These are phyloP conservation scores for Phylloboletellus chloephorus DNA, from an alignment of 1,284 basidiomycete genomes.

Conservation along the genomic window DNA sequence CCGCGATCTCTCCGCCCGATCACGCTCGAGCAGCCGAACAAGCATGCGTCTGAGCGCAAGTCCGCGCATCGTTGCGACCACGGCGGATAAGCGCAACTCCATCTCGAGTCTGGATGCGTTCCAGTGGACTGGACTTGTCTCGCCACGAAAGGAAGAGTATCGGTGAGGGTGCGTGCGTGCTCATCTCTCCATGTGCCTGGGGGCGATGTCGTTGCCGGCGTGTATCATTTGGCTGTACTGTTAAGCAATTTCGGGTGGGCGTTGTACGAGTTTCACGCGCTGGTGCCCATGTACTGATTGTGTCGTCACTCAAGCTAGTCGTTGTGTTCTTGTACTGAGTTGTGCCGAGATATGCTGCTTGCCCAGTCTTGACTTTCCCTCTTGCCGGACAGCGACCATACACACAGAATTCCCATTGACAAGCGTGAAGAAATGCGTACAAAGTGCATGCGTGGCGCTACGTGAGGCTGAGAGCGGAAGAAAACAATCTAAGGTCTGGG, in stretches of 20 bases:
- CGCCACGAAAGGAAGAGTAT: constrained; percentile 29
- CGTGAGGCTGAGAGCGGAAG: constrained; percentile 10
- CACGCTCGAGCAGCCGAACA: constrained; percentile 50
- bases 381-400: no score
- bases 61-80: constrained; percentile 32
- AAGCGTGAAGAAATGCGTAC: constrained; percentile 19
- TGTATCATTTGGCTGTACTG: constrained; percentile 39
- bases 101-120: constrained; percentile 31
- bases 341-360: no score
- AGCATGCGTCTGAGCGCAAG: constrained; percentile 41
- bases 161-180: constrained; percentile 7
- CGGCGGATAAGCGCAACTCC: constrained; percentile 29
- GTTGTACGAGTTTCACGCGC: not conserved
- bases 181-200: not conserved
- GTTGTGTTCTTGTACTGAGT: constrained; percentile 9
- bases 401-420: constrained; percentile 8
- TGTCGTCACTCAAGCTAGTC: constrained; percentile 5
- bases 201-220: not conserved
- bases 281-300: constrained; percentile 7
- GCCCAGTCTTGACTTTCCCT: no score
- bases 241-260: constrained; percentile 3
- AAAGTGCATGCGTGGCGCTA: constrained; percentile 19
- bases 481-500: constrained; percentile 25
- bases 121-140: constrained; percentile 31
- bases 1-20: constrained; percentile 21